Evolutionary conservation across 768 basidiomycete genomes (phyloP), one percentile per base, ranked within the genome.

Genomic region (Rhizopogon vulgaris): DNA sequence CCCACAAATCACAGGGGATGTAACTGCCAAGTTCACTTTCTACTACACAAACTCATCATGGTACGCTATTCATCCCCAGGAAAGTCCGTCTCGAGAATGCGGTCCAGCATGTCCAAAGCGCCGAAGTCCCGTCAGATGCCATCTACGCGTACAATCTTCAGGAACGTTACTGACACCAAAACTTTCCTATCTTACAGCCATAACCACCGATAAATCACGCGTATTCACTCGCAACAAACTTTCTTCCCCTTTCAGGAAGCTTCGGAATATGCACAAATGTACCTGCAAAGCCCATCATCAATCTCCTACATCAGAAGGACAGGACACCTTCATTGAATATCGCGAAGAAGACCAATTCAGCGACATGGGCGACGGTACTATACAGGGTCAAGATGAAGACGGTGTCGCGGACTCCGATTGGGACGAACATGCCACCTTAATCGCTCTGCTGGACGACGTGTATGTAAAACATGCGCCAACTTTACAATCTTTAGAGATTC

Each of bases 381-480:
- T 34, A 3, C 32, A 34, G 12, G 45, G 17, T 27, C 52, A 51
- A 10, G 41, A 48, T n/a, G 30, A 49, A 38, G n/a, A 48, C 38
- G 42, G 54, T 52, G 56, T 17, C 25, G 11, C 9, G 12, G 30
- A 45, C 36, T 39, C 46, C 32, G 24, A 53, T 52, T 68, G 62
- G 60, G 66, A 69, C 54, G 60, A 68, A n/a, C 59, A 60, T 17
- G 52, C 63, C 1, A 54, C 65, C 24, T 59, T 66, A 48, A 27
- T 56, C 24, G 66, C 68, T 14, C 56, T 67, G 34, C 56, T 68
- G 38, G 55, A 66, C 54, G 66, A 63, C 45, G 45, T 18, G 51
- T 52, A 36, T 36, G 66, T 67, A 52, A 17, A 34, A 3, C 38
- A 24, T 3, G 25, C 28, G 39, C 32, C 8, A 22, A 6, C 24